These are phyloP conservation scores for Dissophora ornata DNA, from an alignment of 192 early-diverging fungal genomes.

Conservation along the genomic window DNA sequence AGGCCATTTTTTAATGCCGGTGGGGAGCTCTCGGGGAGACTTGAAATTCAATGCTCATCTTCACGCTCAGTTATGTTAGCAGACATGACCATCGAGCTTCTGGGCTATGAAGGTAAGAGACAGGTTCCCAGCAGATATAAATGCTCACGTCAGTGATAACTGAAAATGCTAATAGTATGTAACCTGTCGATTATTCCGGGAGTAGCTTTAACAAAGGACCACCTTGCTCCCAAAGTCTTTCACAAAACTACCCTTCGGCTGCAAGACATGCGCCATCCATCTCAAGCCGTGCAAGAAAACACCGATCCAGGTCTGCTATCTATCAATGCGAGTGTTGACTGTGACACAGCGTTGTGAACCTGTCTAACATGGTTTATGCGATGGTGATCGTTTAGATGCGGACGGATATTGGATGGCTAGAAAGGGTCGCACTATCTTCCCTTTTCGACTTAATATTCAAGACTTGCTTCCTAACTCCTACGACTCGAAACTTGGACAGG, in stretches of 20 bases:
- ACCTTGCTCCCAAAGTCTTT: slow-evolving; percentile 36
- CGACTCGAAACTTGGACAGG: slow-evolving; percentile 48
- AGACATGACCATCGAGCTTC: slow-evolving; percentile 44
- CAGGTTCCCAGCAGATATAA: too few species aligned
- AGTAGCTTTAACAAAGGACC: slow-evolving; percentile 39
- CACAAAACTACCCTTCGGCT: slow-evolving; percentile 43
- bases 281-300: slow-evolving; percentile 49
- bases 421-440: slow-evolving; percentile 50
- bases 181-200: too few species aligned
- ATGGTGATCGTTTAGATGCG: slow-evolving; percentile 25
- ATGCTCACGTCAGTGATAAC: too few species aligned
- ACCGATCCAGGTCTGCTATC: slow-evolving; percentile 35
- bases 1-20: slow-evolving; percentile 50
- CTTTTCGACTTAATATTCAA: slow-evolving; percentile 48
- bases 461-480: slow-evolving; percentile 43
- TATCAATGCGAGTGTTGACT: background rate
- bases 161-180: too few species aligned
- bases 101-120: slow-evolving; percentile 48
- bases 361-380: too few species aligned
- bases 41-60: slow-evolving; percentile 46
- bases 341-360: background rate
- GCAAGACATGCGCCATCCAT: slow-evolving; percentile 37
- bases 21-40: slow-evolving; percentile 46
- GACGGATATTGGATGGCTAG: slow-evolving; percentile 47
- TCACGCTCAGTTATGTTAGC: slow-evolving; percentile 43